These are phyloP conservation scores for Suhomyces sp. DNA, from an alignment of 805 yeast genomes.

Conservation along the genomic window DNA sequence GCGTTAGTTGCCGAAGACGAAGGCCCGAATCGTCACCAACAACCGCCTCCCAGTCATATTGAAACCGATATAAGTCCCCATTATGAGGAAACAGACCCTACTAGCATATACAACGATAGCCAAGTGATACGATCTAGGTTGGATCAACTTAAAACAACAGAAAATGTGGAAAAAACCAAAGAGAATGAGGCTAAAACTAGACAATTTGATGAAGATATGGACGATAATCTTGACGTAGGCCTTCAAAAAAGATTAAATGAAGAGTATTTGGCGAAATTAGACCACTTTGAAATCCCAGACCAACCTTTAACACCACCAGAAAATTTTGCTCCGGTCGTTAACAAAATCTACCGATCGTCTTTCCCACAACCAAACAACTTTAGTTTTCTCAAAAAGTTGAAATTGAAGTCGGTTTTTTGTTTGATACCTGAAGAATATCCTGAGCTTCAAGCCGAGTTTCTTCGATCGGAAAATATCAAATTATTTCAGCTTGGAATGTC, in stretches of 20 bases:
- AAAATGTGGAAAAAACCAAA: constrained; percentile 14
- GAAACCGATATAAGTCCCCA: constrained; percentile 13
- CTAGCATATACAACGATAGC: constrained; percentile 13
- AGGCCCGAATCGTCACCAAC: not conserved
- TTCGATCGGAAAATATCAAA: constrained; percentile 57
- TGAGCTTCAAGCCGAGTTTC: constrained; percentile 62
- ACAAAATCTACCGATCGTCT: constrained; percentile 75
- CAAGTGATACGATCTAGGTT: constrained; percentile 34
- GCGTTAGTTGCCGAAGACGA: not conserved
- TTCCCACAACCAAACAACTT: constrained; percentile 88
- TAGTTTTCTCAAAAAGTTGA: constrained; percentile 57
- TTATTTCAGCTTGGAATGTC: constrained; percentile 88
- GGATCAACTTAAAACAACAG: constrained; percentile 24
- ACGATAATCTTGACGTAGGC: constrained; percentile 36
- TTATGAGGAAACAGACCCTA: constrained; percentile 11
- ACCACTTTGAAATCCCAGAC: not conserved
- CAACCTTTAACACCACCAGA: constrained; percentile 69
- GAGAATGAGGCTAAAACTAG: constrained; percentile 18
- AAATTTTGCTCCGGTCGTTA: constrained; percentile 80
- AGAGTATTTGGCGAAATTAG: constrained; percentile 12
- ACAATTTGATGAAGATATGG: constrained; percentile 38
- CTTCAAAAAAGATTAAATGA: constrained; percentile 19
- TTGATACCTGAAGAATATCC: constrained; percentile 93
- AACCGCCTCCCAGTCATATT: not conserved
- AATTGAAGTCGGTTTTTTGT: constrained; percentile 73